Conservation (phyloP, 2,329 filamentous ascomycete genomes). For the Fusarium citri region DNA sequence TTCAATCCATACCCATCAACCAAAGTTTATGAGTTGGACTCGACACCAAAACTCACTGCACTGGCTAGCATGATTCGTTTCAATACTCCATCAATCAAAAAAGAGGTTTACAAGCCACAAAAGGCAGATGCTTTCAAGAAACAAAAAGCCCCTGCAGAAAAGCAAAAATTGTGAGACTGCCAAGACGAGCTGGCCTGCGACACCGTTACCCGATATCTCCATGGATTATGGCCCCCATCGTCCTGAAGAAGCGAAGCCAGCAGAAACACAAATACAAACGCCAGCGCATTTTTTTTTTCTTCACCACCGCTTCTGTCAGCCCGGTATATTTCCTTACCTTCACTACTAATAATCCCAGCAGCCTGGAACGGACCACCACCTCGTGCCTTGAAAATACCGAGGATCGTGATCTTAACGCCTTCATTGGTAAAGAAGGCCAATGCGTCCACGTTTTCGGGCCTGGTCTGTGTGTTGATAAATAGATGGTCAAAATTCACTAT, state of each 20-base stretch:
- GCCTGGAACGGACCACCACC: not conserved
- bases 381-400: not conserved
- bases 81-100: not conserved
- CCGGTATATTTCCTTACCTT: not conserved
- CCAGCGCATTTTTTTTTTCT: conserved; percentile 12
- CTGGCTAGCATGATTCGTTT: conserved; percentile 2
- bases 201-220: conserved; percentile 5
- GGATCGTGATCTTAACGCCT: conserved; percentile 1
- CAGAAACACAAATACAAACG: conserved; percentile 32
- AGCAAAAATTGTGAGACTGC: conserved; percentile 17
- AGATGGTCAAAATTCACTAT: not conserved
- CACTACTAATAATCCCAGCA: not conserved
- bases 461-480: conserved; percentile 13
- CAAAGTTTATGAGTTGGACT: not conserved
- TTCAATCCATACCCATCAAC: not conserved
- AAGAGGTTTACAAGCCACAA: not conserved
- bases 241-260: conserved; percentile 32
- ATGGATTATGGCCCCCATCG: conserved; percentile 28
- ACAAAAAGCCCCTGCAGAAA: conserved; percentile 8
- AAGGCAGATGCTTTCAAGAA: not conserved
- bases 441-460: conserved; percentile 24
- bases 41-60: not conserved
- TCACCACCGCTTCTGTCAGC: not conserved
- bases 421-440: not conserved
- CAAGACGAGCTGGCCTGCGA: conserved; percentile 34